A percentile compares a stretch with the other conserved stretches of the same genome.
Evolutionary conservation across 202 grass and related monocot genomes (phyloP).

Genomic region (Saccharum hybrid): DNA sequence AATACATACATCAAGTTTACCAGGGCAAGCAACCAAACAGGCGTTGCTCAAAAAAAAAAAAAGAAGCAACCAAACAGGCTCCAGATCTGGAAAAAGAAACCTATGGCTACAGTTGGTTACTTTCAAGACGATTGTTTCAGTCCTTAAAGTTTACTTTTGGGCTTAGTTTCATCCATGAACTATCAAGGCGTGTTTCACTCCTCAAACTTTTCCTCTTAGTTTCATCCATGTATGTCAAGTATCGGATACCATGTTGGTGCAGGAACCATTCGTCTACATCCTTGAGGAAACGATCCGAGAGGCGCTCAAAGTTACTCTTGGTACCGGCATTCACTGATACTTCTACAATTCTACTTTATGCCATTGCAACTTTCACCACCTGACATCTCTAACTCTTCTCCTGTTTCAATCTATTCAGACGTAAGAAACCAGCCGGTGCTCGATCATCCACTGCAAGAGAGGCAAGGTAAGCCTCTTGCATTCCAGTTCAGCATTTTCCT

Average conservation of each 20-base stretch:
- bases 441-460: conserved; percentile 78
- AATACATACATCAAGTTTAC: too few species aligned
- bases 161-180: too few species aligned
- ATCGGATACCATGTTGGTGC: conserved; percentile 42
- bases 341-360: not conserved
- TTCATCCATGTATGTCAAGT: too few species aligned
- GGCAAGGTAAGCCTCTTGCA: conserved; percentile 57
- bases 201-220: too few species aligned
- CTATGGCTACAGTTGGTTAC: too few species aligned
- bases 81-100: too few species aligned
- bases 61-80: too few species aligned
- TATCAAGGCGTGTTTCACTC: too few species aligned
- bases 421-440: conserved; percentile 78
- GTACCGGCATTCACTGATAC: conserved; percentile 38
- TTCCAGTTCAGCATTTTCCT: not conserved
- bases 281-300: conserved; percentile 74
- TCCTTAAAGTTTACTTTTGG: too few species aligned
- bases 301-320: conserved; percentile 79
- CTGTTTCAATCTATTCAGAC: conserved; percentile 54
- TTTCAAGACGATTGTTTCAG: too few species aligned
- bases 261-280: conserved; percentile 71
- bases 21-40: too few species aligned
- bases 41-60: too few species aligned
- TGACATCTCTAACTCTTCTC: conserved; percentile 6
- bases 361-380: not conserved